Base-by-base conservation (phyloP, 2,329 filamentous ascomycete genomes). In the Calycina herbarum region DNA sequence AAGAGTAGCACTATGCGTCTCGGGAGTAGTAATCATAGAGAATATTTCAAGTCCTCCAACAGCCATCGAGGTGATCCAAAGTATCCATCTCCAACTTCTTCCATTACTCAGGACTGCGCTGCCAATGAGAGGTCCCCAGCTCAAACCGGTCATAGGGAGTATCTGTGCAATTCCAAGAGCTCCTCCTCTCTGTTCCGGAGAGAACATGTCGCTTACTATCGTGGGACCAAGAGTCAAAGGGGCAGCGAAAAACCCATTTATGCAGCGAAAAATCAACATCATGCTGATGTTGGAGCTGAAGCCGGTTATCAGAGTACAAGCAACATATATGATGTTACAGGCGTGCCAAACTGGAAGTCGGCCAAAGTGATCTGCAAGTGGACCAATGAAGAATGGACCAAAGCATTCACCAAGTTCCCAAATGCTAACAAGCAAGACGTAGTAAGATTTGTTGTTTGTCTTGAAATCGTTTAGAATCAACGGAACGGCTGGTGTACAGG, bases 351-450 rank as follows among this genome's bases (percentile, higher is more conserved):
- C 57, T 35, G 57, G 57, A 35, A 33, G 57, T 40, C 57, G 29
- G 15, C 57, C 57, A 59, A 35, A 59, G 33, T 59, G 57, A 24
- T 59, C 57, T 35, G 57, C 29, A 24, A 59, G 57, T 35, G 57
- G 57, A 15, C 57, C 57, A 40, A 59, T 38, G 57, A 59, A 59
- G 57, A 59, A 59, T 35, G 57, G 57, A 33, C 57, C 57, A 59
- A 59, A 40, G 13, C 57, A 33, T 40, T 59, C 57, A 27, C 57
- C 57, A 24, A 59, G 57, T 31, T 59, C 57, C 57, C 57, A 59
- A 24, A 59, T 59, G 57, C 57, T 59, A 38, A 59, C 57, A 24
- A 59, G 29, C 29, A 59, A 38, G 29, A 38, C 33, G 20, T 33
- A 59, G 33, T 59, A 59, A 15, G 57, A 59, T n/a, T 33, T 11